Conservation (phyloP, 371 early-diverging fungal species). For the Mortierella sp. region DNA sequence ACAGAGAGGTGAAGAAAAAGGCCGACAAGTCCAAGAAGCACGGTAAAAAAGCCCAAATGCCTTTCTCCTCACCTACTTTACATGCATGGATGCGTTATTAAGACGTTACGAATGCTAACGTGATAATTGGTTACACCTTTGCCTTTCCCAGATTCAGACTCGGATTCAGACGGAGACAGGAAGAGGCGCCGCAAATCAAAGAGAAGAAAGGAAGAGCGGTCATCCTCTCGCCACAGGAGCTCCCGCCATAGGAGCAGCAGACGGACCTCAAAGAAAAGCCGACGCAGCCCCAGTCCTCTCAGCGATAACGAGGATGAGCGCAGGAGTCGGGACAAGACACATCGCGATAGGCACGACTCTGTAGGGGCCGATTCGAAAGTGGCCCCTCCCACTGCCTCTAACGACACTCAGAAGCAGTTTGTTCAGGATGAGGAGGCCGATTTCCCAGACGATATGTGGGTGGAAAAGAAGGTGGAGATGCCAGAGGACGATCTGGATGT, state of each 20-base stretch:
- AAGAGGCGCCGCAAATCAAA: conserved; percentile 42
- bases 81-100: too few relatives aligned
- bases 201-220: conserved; percentile 41
- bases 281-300: conserved; percentile 19
- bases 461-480: conserved; percentile 75
- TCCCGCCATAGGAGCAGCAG: conserved; percentile 26
- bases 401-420: not conserved
- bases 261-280: conserved; percentile 20
- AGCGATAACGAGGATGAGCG: conserved; percentile 23
- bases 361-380: not conserved
- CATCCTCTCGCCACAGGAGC: conserved; percentile 45
- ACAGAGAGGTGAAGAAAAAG: conserved; percentile 58
- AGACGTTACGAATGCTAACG: not conserved
- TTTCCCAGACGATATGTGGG: conserved; percentile 68
- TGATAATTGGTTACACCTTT: not conserved
- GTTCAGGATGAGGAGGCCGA: conserved; percentile 54
- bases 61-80: not conserved
- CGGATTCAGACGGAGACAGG: conserved; percentile 25
- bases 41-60: conserved; percentile 5
- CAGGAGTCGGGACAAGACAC: not conserved
- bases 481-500: conserved; percentile 72
- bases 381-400: not conserved
- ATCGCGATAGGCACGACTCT: not conserved
- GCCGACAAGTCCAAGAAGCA: conserved; percentile 33
- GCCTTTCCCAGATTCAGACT: conserved; percentile 14